Conservation (phyloP, 2,329 filamentous ascomycete species). For the Talaromyces sp. region DNA sequence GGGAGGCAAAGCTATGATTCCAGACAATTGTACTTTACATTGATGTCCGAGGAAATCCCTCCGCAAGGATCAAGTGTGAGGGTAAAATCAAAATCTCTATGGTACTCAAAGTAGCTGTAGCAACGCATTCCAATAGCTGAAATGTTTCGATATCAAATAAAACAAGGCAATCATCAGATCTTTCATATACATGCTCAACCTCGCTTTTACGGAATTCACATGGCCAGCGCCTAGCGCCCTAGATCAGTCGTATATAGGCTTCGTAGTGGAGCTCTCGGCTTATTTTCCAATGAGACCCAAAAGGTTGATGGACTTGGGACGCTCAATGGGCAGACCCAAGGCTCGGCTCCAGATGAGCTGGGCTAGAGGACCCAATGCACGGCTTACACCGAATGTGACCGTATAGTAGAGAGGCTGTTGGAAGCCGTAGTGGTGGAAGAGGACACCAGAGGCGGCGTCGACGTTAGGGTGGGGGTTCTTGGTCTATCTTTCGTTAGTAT, state of each 20-base stretch:
- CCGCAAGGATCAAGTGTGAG: background rate
- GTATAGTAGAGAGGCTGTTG: slow-evolving; percentile 94
- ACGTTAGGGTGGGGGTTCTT: slow-evolving; percentile 98
- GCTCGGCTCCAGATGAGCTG: slow-evolving; percentile 97
- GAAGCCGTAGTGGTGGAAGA: slow-evolving; percentile 98
- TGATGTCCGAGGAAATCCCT: background rate
- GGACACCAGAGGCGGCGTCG: slow-evolving; percentile 84
- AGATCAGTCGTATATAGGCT: background rate
- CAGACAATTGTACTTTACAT: background rate
- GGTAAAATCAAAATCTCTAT: background rate
- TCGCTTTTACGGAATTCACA: slow-evolving; percentile 5
- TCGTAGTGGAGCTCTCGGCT: background rate
- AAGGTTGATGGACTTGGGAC: slow-evolving; percentile 95
- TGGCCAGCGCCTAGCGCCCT: background rate
- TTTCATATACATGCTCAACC: slow-evolving; percentile 1
- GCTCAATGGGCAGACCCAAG: slow-evolving; percentile 89
- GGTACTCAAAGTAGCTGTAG: background rate
- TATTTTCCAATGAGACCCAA: slow-evolving; percentile 69
- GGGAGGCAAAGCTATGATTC: slow-evolving; percentile 45
- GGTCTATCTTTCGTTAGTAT: slow-evolving; percentile 50
- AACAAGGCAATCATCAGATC: background rate
- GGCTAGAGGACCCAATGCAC: slow-evolving; percentile 77
- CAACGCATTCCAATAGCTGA: background rate
- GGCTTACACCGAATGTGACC: slow-evolving; percentile 63
- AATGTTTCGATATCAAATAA: background rate